Evolutionary conservation across 805 yeast species (phyloP), one percentile per base, ranked within the genome.

Genomic region (Ogataea philodendri): DNA sequence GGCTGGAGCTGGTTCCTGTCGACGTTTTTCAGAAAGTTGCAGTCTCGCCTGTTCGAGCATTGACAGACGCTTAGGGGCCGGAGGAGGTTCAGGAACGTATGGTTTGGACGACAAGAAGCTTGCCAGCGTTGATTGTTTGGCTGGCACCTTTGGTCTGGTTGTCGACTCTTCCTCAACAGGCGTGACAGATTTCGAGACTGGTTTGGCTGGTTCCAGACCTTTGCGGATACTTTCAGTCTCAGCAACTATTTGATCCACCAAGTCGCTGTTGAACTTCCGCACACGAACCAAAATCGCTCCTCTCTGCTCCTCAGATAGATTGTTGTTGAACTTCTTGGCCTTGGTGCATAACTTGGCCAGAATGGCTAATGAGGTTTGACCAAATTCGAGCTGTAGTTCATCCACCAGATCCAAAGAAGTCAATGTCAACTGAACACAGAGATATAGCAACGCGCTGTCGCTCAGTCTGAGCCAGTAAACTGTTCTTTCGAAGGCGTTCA

Each of bases 401-500:
- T 63, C 59, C 0, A 88, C 84, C 27, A 84, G 58, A 46, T 79
- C 84, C 29, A 87, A 66, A 0, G 86, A 77, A 26, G 73, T 70
- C 32, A 78, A 71, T 4, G 84, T 82, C 30, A 87, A 64, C 15
- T 71, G 69, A 5, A 85, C 89, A 66, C 96, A 86, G 1, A 86
- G 73, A 16, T 70, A 71, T 28, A 85, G 63, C 29, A 90, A 65
- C 2, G 87, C 83, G 5, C 74, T 66, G 58, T 89, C 97, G 41
- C 90, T 86, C 30, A 90, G 65, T 41, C 93, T 70, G 18, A 90
- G 66, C 94, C 97, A 84, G 24, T 78, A 80, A 21, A 85, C 69
- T 67, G 85, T 78, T 35, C 78, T 67, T 9, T 70, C 70, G 41
- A 89, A 75, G 0, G 93, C 76, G n/a, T 66, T 62, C 54, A 84